These are phyloP conservation scores for Trichosanthes truncata DNA, from an alignment of 306 rosid genomes.

Conservation along the genomic window DNA sequence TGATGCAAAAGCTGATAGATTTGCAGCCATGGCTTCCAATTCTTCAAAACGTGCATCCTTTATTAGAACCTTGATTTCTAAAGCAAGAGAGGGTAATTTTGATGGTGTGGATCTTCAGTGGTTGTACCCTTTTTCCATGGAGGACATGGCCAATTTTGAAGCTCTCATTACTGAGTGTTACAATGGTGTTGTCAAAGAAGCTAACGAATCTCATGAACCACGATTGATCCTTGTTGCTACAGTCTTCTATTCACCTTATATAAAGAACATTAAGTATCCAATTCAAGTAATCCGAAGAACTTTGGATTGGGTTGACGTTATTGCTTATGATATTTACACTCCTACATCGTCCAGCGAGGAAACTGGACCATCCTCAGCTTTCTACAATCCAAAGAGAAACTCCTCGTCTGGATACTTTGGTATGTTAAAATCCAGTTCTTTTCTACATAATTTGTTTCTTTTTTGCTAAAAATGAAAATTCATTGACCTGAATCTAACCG, in stretches of 20 bases:
- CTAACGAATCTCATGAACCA: background rate
- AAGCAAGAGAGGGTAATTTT: background rate
- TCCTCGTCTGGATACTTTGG: background rate
- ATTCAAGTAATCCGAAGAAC: background rate
- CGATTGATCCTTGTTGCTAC: background rate
- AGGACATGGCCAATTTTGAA: background rate
- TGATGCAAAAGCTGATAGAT: background rate
- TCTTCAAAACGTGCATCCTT: background rate
- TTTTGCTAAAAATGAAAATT: no score
- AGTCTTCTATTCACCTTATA: background rate
- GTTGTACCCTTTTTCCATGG: background rate
- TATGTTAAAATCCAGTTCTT: no score
- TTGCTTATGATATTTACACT: background rate
- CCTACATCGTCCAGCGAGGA: background rate
- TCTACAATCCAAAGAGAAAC: background rate
- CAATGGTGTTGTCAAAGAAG: background rate
- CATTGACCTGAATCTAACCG: no score
- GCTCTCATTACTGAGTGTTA: background rate
- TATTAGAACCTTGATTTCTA: background rate
- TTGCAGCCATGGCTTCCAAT: background rate
- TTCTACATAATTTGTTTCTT: no score
- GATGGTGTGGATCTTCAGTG: background rate
- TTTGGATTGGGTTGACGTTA: background rate
- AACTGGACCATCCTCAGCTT: background rate
- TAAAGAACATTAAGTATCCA: background rate